Conservation (phyloP, 192 early-diverging fungal species). For the Fimicolochytrium jonesii region DNA sequence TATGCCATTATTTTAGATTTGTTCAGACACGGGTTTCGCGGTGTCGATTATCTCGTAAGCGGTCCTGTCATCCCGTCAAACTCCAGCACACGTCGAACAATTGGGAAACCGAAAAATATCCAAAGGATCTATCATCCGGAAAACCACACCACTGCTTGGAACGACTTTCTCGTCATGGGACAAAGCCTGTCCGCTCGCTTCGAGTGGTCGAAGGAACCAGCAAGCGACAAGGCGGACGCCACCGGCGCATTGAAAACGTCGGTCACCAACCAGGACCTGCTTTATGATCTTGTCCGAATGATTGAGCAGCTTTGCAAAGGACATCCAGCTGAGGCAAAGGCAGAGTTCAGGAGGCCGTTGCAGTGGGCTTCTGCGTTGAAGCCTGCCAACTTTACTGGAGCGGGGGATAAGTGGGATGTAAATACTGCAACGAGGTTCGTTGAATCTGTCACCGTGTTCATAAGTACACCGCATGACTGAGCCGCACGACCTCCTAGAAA, state of each 20-base stretch:
- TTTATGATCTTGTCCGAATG: conserved; percentile 43
- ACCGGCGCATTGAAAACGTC: conserved; percentile 35
- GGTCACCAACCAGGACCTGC: conserved; percentile 41
- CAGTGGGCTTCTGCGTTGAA: conserved; percentile 36
- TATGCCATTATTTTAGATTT: too few species aligned
- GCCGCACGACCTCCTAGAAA: too few species aligned
- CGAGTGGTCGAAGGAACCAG: conserved; percentile 20
- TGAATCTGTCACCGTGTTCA: too few species aligned
- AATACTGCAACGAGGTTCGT: neutral
- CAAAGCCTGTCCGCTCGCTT: conserved; percentile 38
- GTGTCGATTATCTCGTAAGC: too few species aligned
- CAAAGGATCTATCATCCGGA: too few species aligned
- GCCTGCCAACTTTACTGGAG: conserved; percentile 28
- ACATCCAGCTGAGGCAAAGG: conserved; percentile 39
- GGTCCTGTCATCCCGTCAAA: too few species aligned
- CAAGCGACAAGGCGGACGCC: neutral
- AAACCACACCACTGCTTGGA: too few species aligned
- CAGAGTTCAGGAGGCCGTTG: conserved; percentile 47
- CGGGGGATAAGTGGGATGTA: conserved; percentile 5
- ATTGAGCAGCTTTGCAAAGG: conserved; percentile 41
- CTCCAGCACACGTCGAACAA: too few species aligned
- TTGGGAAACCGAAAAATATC: too few species aligned
- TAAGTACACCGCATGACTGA: too few species aligned
- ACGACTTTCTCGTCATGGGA: too few species aligned
- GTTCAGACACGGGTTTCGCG: too few species aligned